Conservation (phyloP, 805 yeast species). For the Metschnikowia santaceciliae region DNA sequence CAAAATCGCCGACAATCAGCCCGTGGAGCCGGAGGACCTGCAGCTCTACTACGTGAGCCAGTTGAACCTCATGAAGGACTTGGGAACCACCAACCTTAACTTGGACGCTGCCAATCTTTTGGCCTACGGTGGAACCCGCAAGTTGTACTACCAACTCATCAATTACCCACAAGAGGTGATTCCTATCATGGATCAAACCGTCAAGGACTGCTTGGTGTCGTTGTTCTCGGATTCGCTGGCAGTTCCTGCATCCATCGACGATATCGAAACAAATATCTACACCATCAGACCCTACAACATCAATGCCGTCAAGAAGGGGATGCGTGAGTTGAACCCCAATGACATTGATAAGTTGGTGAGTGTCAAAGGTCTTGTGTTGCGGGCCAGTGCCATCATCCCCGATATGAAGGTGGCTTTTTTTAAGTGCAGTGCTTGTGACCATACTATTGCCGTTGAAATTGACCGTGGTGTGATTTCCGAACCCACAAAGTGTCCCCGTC, state of each 20-base stretch:
- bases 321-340: conserved; percentile 89
- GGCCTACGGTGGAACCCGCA: conserved; percentile 70
- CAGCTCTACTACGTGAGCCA: conserved; percentile 69
- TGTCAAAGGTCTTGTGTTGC: conserved; percentile 83
- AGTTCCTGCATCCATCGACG: conserved; percentile 43
- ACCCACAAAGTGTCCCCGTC: conserved; percentile 90
- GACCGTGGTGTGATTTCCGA: conserved; percentile 94
- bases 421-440: conserved; percentile 92
- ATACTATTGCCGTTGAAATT: conserved; percentile 84
- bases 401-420: conserved; percentile 98
- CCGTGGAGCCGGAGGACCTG: conserved; percentile 55
- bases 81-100: conserved; percentile 80
- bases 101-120: conserved; percentile 78
- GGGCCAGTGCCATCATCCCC: conserved; percentile 89
- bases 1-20: conserved; percentile 42
- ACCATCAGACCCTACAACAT: conserved; percentile 88
- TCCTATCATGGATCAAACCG: conserved; percentile 96
- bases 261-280: conserved; percentile 75
- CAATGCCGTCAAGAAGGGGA: conserved; percentile 61
- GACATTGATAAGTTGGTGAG: conserved; percentile 92
- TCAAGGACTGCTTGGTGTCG: conserved; percentile 84
- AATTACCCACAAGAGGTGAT: conserved; percentile 96
- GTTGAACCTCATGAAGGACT: conserved; percentile 66
- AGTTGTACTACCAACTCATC: conserved; percentile 77
- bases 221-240: conserved; percentile 23